phyloP scores from a whole-genome alignment of 2,329 filamentous ascomycete species.

The Sporothrix brasiliensis region DNA sequence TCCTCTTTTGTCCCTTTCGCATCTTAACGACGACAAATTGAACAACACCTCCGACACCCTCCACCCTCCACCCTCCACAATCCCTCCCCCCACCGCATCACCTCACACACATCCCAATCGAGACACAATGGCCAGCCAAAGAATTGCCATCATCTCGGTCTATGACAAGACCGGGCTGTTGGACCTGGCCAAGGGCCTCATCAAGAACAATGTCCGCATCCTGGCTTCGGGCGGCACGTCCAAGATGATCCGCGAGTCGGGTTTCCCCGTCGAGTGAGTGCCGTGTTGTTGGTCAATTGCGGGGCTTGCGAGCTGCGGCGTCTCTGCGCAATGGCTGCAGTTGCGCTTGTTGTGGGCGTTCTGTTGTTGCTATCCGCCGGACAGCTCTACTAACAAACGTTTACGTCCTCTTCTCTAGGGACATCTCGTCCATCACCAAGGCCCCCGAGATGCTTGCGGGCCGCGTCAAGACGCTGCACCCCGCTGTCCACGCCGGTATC shows the following conservation, averaged over 20 bases:
- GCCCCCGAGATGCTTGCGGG: slow-evolving; percentile 96
- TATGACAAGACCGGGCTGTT: slow-evolving; percentile 97
- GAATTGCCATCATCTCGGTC: slow-evolving; percentile 90
- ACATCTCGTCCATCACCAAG: slow-evolving; percentile 95
- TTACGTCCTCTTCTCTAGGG: slow-evolving; percentile 54
- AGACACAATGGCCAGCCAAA: slow-evolving; percentile 48
- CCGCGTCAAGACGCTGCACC: slow-evolving; percentile 81
- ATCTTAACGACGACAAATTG: slow-evolving; percentile 21
- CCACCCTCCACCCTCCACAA: background rate
- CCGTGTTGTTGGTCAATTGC: background rate
- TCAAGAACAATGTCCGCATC: slow-evolving; percentile 86
- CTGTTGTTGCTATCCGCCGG: background rate
- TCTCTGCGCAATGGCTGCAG: background rate
- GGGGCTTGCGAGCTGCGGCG: background rate
- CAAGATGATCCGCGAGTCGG: slow-evolving; percentile 94
- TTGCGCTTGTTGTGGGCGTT: too few relatives aligned
- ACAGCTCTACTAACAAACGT: background rate
- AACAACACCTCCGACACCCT: background rate
- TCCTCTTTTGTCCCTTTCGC: background rate
- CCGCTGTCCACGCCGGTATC: slow-evolving; percentile 87
- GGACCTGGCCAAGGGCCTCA: slow-evolving; percentile 87
- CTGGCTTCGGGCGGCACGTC: slow-evolving; percentile 94
- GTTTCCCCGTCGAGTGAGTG: slow-evolving; percentile 88
- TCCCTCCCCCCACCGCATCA: background rate
- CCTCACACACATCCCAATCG: background rate